Conservation (phyloP, 768 basidiomycete species). For the Butyriboletus loyo region DNA sequence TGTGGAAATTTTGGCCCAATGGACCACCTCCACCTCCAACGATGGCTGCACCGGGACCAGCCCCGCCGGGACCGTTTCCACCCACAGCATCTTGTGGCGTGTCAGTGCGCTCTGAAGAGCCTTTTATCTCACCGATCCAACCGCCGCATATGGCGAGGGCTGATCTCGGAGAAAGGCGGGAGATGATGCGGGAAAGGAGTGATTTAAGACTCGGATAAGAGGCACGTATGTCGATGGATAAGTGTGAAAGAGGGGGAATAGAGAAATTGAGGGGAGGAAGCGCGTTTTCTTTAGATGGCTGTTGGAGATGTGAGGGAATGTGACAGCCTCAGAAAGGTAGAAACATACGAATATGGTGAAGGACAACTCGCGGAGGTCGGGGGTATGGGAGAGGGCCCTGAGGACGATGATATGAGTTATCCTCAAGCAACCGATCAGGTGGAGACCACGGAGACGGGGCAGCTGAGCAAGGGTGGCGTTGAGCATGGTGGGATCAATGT, state of each 20-base stretch:
- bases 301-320: background rate
- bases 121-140: constrained; percentile 36
- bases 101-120: constrained; percentile 13
- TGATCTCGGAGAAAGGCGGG: constrained; percentile 28
- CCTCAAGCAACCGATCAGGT: constrained; percentile 59
- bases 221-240: constrained; percentile 51
- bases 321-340: background rate
- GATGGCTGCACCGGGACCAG: background rate
- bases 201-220: constrained; percentile 20
- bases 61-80: background rate
- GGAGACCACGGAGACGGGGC: constrained; percentile 53
- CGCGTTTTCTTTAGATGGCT: constrained; percentile 12
- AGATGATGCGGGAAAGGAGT: constrained; percentile 17
- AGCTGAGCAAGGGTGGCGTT: constrained; percentile 46
- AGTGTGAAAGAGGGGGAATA: constrained; percentile 44
- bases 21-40: background rate
- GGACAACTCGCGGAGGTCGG: constrained; percentile 57
- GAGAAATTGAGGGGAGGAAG: constrained; percentile 15
- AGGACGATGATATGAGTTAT: constrained; percentile 53
- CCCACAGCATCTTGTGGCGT: background rate
- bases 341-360: constrained; percentile 55
- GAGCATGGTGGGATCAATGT: constrained; percentile 52
- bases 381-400: constrained; percentile 42
- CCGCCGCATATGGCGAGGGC: constrained; percentile 29
- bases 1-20: constrained; percentile 4